A percentile compares a stretch with the other conserved stretches of the same genome.
Conservation (phyloP, 2,329 filamentous ascomycete species). For the Hypoxylon sp. region DNA sequence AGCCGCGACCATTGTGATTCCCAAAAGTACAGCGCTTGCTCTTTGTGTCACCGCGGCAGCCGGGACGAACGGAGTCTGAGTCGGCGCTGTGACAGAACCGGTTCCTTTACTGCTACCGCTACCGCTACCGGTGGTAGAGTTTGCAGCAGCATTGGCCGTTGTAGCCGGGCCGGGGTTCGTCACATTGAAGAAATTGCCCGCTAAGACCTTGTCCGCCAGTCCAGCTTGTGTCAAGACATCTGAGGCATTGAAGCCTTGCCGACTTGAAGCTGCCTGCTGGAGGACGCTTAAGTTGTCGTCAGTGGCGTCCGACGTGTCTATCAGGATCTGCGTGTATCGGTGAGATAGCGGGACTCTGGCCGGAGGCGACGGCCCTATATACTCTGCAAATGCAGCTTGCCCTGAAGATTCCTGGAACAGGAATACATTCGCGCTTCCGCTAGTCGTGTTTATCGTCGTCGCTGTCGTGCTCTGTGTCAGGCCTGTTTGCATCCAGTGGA, state of each 20-base stretch:
- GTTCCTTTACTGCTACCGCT: constrained; percentile 32
- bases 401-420: constrained; percentile 43
- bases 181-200: constrained; percentile 55
- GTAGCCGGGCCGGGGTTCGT: constrained; percentile 51
- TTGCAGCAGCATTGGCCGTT: constrained; percentile 24
- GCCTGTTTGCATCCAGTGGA: constrained; percentile 62
- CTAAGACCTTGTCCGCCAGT: constrained; percentile 53
- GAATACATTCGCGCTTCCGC: constrained; percentile 44
- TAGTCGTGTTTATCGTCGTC: constrained; percentile 44
- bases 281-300: constrained; percentile 47
- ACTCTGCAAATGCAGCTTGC: constrained; percentile 48
- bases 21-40: constrained; percentile 47
- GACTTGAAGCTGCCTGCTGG: constrained; percentile 48
- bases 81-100: constrained; percentile 36
- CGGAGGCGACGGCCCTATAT: constrained; percentile 51
- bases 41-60: constrained; percentile 41
- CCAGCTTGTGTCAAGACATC: constrained; percentile 50
- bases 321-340: constrained; percentile 53
- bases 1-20: constrained; percentile 46
- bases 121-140: constrained; percentile 21
- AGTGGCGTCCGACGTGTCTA: constrained; percentile 52
- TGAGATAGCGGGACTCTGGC: constrained; percentile 52
- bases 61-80: constrained; percentile 41
- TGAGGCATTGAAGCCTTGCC: constrained; percentile 49
- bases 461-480: constrained; percentile 51